Percentiles rank a stretch among this genome's conserved stretches.
Evolutionary conservation across 768 basidiomycete species (phyloP).

Genomic region (Leucocoprinus leucothites): DNA sequence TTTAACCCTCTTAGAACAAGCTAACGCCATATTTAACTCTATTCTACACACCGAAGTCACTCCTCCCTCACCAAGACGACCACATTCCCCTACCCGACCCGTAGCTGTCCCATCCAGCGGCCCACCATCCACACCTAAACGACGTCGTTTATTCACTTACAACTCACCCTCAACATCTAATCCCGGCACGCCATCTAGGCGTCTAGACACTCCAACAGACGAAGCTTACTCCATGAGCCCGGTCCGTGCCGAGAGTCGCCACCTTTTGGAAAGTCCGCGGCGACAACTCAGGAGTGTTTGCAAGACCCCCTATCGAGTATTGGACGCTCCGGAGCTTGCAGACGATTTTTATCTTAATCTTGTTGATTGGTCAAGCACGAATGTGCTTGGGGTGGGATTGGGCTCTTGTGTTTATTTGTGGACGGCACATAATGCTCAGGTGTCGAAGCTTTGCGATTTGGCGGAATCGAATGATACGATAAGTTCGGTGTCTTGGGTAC

Average conservation of each 20-base stretch:
- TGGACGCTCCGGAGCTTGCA: constrained; percentile 95
- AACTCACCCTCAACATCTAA: constrained; percentile 60
- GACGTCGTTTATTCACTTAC: constrained; percentile 67
- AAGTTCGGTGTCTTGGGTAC: constrained; percentile 92
- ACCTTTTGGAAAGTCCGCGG: constrained; percentile 80
- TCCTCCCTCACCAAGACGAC: constrained; percentile 59
- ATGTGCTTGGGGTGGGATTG: constrained; percentile 91
- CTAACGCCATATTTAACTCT: constrained; percentile 76
- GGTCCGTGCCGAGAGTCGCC: constrained; percentile 78
- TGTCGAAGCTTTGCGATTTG: constrained; percentile 89
- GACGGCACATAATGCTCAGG: constrained; percentile 91
- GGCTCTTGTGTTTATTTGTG: constrained; percentile 94
- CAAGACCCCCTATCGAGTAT: constrained; percentile 94
- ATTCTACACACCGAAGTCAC: constrained; percentile 79
- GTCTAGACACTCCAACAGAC: constrained; percentile 81
- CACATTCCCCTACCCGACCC: constrained; percentile 59
- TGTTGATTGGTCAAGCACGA: constrained; percentile 95
- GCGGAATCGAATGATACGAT: constrained; percentile 64
- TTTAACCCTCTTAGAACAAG: constrained; percentile 57
- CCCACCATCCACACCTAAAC: constrained; percentile 48
- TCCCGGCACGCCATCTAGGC: constrained; percentile 51
- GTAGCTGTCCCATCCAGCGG: constrained; percentile 34
- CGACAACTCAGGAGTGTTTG: constrained; percentile 79
- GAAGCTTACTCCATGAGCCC: constrained; percentile 90
- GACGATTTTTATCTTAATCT: constrained; percentile 99